Evolutionary conservation across 2,329 filamentous ascomycete species (phyloP).

Genomic region (Raffaelea arxii): DNA sequence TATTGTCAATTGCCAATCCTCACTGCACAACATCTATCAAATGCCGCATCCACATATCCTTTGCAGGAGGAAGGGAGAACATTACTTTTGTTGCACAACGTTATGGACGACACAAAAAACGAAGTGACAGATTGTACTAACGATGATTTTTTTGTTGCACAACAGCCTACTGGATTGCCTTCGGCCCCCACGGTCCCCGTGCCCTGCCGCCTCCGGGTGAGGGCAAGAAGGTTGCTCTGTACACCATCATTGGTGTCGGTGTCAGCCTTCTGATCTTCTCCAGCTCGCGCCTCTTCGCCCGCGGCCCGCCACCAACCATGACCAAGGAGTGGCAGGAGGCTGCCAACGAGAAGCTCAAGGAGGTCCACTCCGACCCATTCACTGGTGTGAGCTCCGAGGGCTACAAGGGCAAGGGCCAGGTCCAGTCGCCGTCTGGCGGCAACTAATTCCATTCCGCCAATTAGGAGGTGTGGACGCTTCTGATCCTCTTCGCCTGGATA

Average conservation of each 20-base stretch:
- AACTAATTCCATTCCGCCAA: constrained; percentile 24
- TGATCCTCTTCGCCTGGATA: too few relatives aligned
- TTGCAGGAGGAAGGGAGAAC: too few relatives aligned
- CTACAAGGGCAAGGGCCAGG: constrained; percentile 68
- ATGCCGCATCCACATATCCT: too few relatives aligned
- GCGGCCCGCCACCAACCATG: constrained; percentile 74
- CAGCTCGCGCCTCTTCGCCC: constrained; percentile 60
- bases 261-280: constrained; percentile 64
- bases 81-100: too few relatives aligned
- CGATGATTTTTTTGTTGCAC: not conserved
- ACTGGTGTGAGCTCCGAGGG: constrained; percentile 72
- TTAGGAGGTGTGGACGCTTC: too few relatives aligned
- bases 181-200: constrained; percentile 91
- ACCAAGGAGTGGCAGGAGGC: constrained; percentile 95
- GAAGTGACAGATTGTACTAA: not conserved
- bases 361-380: constrained; percentile 77
- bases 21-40: not conserved
- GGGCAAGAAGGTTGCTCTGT: constrained; percentile 65
- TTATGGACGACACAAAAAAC: not conserved
- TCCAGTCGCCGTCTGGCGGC: constrained; percentile 58
- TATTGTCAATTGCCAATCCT: not conserved
- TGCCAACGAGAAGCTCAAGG: constrained; percentile 85
- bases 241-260: constrained; percentile 58
- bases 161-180: constrained; percentile 97
- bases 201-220: constrained; percentile 76